Evolutionary conservation across 1,284 basidiomycete genomes (phyloP).

Genomic region (Apiotrichum sp.): DNA sequence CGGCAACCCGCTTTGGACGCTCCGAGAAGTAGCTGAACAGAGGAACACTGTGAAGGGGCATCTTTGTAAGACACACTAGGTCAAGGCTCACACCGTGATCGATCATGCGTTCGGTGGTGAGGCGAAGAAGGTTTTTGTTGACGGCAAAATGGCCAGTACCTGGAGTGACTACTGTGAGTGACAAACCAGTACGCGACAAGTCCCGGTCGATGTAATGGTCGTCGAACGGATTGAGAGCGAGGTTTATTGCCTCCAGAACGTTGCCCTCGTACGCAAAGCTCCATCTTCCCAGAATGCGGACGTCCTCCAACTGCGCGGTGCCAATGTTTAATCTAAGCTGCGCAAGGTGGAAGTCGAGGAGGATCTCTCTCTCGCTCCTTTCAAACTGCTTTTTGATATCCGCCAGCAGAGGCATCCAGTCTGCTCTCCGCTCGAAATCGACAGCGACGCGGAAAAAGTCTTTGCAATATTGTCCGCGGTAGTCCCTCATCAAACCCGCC

Average conservation of each 20-base stretch:
- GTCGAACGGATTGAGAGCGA: slow-evolving; percentile 88
- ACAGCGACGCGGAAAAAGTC: slow-evolving; percentile 94
- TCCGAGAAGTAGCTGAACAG: slow-evolving; percentile 63
- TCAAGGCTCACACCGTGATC: slow-evolving; percentile 90
- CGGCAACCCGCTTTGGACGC: slow-evolving; percentile 49
- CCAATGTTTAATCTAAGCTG: slow-evolving; percentile 15
- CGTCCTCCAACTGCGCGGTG: slow-evolving; percentile 20
- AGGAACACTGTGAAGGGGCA: slow-evolving; percentile 84
- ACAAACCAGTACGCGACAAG: slow-evolving; percentile 81
- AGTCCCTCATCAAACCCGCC: slow-evolving; percentile 65
- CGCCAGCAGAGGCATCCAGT: slow-evolving; percentile 81
- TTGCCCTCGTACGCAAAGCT: slow-evolving; percentile 78
- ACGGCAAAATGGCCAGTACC: slow-evolving; percentile 94
- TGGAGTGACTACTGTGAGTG: slow-evolving; percentile 81
- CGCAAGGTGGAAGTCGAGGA: slow-evolving; percentile 68
- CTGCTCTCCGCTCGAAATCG: slow-evolving; percentile 78
- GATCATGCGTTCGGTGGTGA: slow-evolving; percentile 92
- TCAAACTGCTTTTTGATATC: slow-evolving; percentile 82
- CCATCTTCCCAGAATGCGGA: slow-evolving; percentile 43
- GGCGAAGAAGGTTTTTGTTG: slow-evolving; percentile 77
- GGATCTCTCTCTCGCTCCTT: slow-evolving; percentile 79
- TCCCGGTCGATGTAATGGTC: slow-evolving; percentile 95
- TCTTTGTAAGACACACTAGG: slow-evolving; percentile 83
- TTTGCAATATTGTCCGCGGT: slow-evolving; percentile 76
- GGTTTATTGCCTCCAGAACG: slow-evolving; percentile 86